Percentiles rank a stretch among this genome's conserved stretches.
Conservation (phyloP, 108 stramenopile species). For the Parietichytrium sp. region DNA sequence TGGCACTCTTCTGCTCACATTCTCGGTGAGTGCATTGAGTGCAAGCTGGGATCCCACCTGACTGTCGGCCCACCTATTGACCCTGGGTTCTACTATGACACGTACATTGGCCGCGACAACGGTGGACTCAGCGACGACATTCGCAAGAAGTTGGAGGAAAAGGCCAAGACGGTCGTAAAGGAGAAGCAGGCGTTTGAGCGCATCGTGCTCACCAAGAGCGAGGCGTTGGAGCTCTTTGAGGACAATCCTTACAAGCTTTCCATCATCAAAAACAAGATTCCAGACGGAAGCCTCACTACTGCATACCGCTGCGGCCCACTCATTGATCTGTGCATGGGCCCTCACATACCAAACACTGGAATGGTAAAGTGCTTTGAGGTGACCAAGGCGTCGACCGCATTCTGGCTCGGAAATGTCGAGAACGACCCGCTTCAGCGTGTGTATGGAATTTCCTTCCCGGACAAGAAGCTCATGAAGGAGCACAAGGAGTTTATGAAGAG, state of each 20-base stretch:
- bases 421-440: slow-evolving; percentile 96
- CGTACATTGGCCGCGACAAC: slow-evolving; percentile 94
- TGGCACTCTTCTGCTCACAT: slow-evolving; percentile 98
- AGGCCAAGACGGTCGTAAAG: slow-evolving; percentile 78
- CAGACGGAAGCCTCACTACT: slow-evolving; percentile 90
- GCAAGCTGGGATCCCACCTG: slow-evolving; percentile 82
- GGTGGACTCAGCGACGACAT: slow-evolving; percentile 70
- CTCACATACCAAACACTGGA: slow-evolving; percentile 90
- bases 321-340: slow-evolving; percentile 97
- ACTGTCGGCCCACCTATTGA: slow-evolving; percentile 93
- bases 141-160: slow-evolving; percentile 64
- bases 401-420: slow-evolving; percentile 94
- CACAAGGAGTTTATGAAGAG: slow-evolving; percentile 74
- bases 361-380: slow-evolving; percentile 91
- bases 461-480: slow-evolving; percentile 92
- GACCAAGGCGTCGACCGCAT: slow-evolving; percentile 81
- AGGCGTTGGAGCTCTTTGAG: slow-evolving; percentile 89
- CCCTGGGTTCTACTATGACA: slow-evolving; percentile 97
- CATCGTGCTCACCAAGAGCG: slow-evolving; percentile 93
- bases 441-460: slow-evolving; percentile 96
- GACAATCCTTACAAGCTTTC: slow-evolving; percentile 96
- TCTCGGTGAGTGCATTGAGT: slow-evolving; percentile 93
- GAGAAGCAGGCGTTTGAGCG: slow-evolving; percentile 94
- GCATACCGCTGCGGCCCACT: slow-evolving; percentile 95
- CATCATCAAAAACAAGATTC: slow-evolving; percentile 88